Evolutionary conservation across 257 asterid species (phyloP).

Genomic region (Fraxinus cuspidata): DNA sequence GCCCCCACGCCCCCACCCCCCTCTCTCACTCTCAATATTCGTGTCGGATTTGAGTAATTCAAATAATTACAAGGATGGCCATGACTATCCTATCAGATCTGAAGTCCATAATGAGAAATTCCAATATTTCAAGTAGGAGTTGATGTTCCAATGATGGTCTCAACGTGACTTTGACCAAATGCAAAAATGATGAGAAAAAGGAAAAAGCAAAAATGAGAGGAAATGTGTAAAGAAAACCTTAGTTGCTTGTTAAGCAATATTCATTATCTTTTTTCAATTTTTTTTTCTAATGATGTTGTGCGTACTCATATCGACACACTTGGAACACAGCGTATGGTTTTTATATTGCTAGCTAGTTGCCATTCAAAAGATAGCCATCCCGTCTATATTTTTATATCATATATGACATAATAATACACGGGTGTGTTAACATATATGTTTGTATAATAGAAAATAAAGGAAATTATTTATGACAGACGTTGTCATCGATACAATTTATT

Average conservation of each 20-base stretch:
- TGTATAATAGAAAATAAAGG: no score
- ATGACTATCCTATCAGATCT: conserved; percentile 23
- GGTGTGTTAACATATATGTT: no score
- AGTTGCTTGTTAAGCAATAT: conserved; percentile 43
- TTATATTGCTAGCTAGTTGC: conserved; percentile 16
- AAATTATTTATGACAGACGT: no score
- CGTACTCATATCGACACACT: not conserved
- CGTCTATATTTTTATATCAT: conserved; percentile 25
- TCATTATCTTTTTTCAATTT: conserved; percentile 2
- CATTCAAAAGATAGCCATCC: conserved; percentile 5
- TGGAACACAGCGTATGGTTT: not conserved
- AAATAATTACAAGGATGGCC: conserved; percentile 29
- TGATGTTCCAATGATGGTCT: conserved; percentile 49
- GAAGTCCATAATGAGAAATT: conserved; percentile 34
- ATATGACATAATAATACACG: conserved; percentile 18
- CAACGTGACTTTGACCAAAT: conserved; percentile 47
- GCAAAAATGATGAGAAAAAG: not conserved
- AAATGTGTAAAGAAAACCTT: conserved; percentile 14
- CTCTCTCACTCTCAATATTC: no score
- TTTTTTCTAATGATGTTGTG: conserved; percentile 38
- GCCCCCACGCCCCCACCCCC: no score
- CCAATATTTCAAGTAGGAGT: conserved; percentile 21
- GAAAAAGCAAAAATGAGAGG: not conserved
- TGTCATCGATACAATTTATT: not conserved
- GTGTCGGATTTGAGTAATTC: not conserved